Percentiles rank a stretch among this genome's conserved stretches.
Evolutionary conservation across 345 rosid species (phyloP).

Genomic region (Lumnitzera littorea): DNA sequence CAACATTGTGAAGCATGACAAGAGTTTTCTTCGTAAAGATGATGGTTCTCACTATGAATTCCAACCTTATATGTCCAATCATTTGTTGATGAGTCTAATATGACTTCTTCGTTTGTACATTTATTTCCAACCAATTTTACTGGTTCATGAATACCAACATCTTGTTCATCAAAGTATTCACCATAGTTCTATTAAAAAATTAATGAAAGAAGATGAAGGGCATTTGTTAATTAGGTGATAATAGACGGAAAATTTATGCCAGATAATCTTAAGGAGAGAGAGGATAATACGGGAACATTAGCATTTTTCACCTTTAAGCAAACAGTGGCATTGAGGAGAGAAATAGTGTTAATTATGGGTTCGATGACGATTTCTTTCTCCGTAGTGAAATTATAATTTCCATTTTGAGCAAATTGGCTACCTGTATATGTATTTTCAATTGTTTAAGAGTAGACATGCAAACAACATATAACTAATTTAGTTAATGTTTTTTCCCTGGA

Average conservation of each 20-base stretch:
- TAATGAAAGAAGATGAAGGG: background rate
- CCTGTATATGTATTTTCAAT: constrained; percentile 8
- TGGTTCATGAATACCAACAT: constrained; percentile 27
- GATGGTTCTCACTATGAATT: constrained; percentile 22
- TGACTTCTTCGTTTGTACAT: constrained; percentile 1
- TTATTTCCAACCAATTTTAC: constrained; percentile 17
- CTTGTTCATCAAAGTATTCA: constrained; percentile 4
- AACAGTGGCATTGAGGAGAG: constrained; percentile 42
- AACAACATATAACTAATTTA: background rate
- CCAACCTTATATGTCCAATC: constrained; percentile 56
- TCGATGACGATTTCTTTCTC: constrained; percentile 19
- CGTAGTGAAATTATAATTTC: constrained; percentile 9
- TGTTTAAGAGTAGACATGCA: background rate
- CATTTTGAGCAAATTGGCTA: constrained; percentile 8
- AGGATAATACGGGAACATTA: too few species aligned
- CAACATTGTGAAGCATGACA: constrained; percentile 12
- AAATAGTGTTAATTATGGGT: constrained; percentile 17
- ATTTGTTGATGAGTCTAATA: constrained; percentile 20
- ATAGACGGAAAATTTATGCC: background rate
- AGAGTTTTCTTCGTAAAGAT: background rate
- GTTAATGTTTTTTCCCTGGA: background rate
- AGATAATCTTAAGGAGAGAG: background rate
- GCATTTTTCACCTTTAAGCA: constrained; percentile 35
- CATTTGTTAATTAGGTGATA: background rate
- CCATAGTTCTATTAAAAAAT: constrained; percentile 26